Percentiles rank a stretch among this genome's conserved stretches.
These are phyloP conservation scores for Zygosaccharomyces lentus DNA, from an alignment of 805 yeast genomes.

Conservation along the genomic window DNA sequence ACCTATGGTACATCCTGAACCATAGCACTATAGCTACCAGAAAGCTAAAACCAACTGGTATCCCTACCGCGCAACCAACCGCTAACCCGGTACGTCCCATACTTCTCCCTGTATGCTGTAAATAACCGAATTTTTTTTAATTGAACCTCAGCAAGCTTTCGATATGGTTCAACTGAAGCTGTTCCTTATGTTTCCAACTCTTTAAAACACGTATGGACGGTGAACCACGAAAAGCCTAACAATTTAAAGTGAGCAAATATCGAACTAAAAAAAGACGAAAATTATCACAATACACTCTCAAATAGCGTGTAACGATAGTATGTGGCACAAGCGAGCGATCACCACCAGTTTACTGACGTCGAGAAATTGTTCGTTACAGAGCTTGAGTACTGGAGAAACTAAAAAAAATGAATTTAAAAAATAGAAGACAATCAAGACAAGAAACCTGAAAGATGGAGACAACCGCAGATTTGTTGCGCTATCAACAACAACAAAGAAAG, in stretches of 20 bases:
- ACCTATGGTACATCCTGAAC: conserved; percentile 38
- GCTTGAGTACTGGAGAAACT: too few species aligned
- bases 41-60: conserved; percentile 43
- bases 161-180: background rate
- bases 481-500: background rate
- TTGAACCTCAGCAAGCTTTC: background rate
- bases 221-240: background rate
- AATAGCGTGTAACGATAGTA: too few species aligned
- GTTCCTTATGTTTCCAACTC: background rate
- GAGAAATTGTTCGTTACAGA: too few species aligned
- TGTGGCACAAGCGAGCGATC: too few species aligned
- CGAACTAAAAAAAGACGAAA: background rate
- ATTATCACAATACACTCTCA: too few species aligned
- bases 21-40: conserved; percentile 37
- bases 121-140: background rate
- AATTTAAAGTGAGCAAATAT: background rate
- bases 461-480: background rate
- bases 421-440: background rate
- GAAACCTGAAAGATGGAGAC: background rate
- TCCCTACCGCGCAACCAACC: conserved; percentile 52
- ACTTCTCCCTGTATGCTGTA: background rate
- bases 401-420: too few species aligned
- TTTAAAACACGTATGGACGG: background rate
- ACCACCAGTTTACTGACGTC: too few species aligned
- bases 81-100: conserved; percentile 34